Conservation (phyloP, 805 yeast species). For the Starmera caribaea region DNA sequence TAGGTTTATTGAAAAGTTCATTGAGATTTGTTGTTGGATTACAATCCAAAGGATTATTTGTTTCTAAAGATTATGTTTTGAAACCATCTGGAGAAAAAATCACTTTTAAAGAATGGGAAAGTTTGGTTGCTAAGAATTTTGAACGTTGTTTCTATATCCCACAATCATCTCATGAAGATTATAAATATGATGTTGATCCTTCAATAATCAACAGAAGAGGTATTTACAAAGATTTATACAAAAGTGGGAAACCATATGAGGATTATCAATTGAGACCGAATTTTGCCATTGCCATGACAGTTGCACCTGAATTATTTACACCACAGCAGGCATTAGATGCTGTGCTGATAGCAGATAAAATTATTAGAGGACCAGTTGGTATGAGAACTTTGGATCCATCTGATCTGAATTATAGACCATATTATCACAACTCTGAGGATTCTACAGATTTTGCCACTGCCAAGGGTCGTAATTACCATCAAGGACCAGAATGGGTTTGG, state of each 20-base stretch:
- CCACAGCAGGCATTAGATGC: conserved; percentile 53
- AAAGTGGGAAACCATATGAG: conserved; percentile 79
- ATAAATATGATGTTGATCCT: conserved; percentile 49
- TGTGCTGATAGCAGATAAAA: conserved; percentile 58
- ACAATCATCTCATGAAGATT: conserved; percentile 48
- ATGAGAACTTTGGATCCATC: conserved; percentile 88
- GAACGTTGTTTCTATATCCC: conserved; percentile 80
- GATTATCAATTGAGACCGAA: conserved; percentile 92
- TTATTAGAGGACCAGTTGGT: conserved; percentile 83
- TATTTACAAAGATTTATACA: conserved; percentile 80
- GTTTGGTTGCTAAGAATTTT: conserved; percentile 57
- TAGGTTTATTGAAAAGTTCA: conserved; percentile 77
- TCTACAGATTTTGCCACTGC: conserved; percentile 83
- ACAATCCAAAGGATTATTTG: conserved; percentile 43
- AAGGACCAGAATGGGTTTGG: conserved; percentile 99
- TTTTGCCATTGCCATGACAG: conserved; percentile 87
- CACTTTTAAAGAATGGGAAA: conserved; percentile 63
- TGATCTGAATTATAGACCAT: conserved; percentile 87
- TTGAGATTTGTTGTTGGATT: conserved; percentile 69
- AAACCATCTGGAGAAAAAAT: conserved; percentile 49
- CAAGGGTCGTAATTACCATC: conserved; percentile 94
- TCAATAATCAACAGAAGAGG: conserved; percentile 79
- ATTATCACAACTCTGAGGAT: conserved; percentile 75
- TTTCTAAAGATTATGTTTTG: conserved; percentile 45
- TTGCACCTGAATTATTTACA: conserved; percentile 85